Conservation (phyloP, 73 alveolate genomes). For the Uronychia setigera region DNA sequence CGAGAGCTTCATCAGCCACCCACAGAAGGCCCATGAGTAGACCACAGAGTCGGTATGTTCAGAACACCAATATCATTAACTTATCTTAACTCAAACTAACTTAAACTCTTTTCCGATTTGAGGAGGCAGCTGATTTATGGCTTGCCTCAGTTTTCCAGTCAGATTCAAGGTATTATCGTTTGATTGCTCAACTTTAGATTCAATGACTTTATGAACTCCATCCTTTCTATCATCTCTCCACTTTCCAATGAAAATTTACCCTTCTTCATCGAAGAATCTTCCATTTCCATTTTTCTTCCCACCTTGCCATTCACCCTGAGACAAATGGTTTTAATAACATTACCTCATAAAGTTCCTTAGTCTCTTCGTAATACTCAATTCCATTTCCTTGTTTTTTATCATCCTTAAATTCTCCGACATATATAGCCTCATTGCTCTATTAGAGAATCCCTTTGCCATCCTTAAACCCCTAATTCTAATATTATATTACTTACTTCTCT, state of each 20-base stretch:
- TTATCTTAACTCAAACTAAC: too few relatives aligned
- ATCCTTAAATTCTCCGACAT: not conserved
- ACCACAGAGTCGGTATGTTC: too few relatives aligned
- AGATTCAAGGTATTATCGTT: not conserved
- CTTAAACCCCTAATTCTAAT: not conserved
- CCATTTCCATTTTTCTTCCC: not conserved
- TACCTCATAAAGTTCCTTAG: not conserved
- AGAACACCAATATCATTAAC: too few relatives aligned
- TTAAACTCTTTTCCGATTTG: too few relatives aligned
- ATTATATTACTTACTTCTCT: not conserved
- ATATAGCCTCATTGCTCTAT: not conserved
- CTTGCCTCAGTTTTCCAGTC: too few relatives aligned
- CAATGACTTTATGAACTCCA: not conserved
- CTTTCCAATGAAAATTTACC: not conserved
- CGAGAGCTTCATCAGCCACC: too few relatives aligned
- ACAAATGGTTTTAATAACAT: not conserved
- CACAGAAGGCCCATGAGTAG: too few relatives aligned
- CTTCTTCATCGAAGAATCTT: not conserved
- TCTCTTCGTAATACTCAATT: not conserved
- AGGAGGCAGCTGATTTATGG: too few relatives aligned
- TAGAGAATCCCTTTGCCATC: not conserved
- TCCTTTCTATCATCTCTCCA: not conserved
- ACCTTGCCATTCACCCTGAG: not conserved
- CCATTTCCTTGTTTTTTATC: not conserved
- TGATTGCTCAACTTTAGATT: not conserved